Base-by-base conservation (phyloP, 2,329 filamentous ascomycete genomes). In the Myriosclerotinia scirpicola region DNA sequence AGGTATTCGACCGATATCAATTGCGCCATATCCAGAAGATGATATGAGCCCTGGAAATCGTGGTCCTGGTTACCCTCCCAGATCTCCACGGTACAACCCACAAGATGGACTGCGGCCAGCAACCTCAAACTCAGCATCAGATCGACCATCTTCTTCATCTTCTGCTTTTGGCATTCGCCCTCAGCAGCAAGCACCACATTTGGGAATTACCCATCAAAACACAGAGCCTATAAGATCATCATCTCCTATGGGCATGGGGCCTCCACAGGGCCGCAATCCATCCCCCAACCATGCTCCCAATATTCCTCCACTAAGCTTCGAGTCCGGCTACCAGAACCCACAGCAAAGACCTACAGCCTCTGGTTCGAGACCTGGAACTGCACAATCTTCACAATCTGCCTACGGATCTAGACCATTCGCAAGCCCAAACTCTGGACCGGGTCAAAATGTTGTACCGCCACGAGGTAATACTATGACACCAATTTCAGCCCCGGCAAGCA, bases 1-100 rank as follows among this genome's bases (percentile, higher is more conserved):
- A 60, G 63, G 62, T 20, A 42, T 50, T 48, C 59, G 73, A 40
- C 71, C 73, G 30, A 67, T 69, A 5, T 75, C 73, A 36, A 81
- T 84, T 30, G 87, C 87, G 1, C 90, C 90, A 1, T 93, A 93
- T 72, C 90, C 90, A 0, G 83, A 88, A 60, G 89, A 91, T 70
- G 87, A 90, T 70, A 81, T 64, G 70, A 36, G 77, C 75, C 40
- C 61, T 56, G 56, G 60, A 38, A 40, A 60, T 52, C 53, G 63
- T 20, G 26, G 56, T 36, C 63, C 53, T n/a, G 48, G 55, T 17
- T 61, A 59, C 20, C 54, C 30, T 34, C 56, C 63, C 9, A 66
- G 64, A 62, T 62, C 48, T 36, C 71, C 78, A 68, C 81, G 82
- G 50, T 75, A 84, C 5, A 83, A 84, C 7, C 78, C 83, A 36